Evolutionary conservation across 345 rosid genomes (phyloP), one percentile per base, ranked within the genome.

Genomic region (Punica granatum): DNA sequence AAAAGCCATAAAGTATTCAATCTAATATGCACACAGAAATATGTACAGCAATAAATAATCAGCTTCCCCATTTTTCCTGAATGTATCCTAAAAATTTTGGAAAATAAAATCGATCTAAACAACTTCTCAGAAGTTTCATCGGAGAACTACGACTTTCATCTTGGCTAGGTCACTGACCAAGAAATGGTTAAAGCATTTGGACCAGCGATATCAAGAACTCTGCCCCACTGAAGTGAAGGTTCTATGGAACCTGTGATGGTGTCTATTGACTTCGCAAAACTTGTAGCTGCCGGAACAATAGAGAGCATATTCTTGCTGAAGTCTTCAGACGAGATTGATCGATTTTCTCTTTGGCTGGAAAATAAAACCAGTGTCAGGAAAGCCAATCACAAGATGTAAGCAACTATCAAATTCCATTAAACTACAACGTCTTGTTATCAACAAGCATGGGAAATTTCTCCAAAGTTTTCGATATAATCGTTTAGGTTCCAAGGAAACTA

Each of bases 311-410:
- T 34, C 18, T 41, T 31, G 34, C 35, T 16, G 18, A 49, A 49
- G 26, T 63, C 39, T 48, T 69, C 62, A 73, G 36, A 69, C 44
- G 37, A 69, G 70, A 34, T 69, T 56, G 19, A 74, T 34, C 0
- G 67, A 60, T 49, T 53, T 60, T 46, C 63, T 69, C 73, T 53
- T 74, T 16, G 77, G 77, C 77, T 74, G 73, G 14, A 69, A 66
- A 23, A 36, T 21, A 48, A 64, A 15, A 49, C 32, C 35, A 60
- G 25, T 39, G 56, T 41, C 16, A 35, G 7, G 36, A 31, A 56
- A 37, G 30, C 36, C 26, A 23, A 8, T 39, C 26, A 43, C 1
- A 18, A 31, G n/a, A 25, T 18, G 7, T 30, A 8, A 26, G 12
- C 21, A 65, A 61, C 1, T 1, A 34, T 15, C 36, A 33, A 10